A percentile compares a stretch with the other conserved stretches of the same genome.
These are phyloP conservation scores for Yamadazyma endophytica DNA, from an alignment of 805 yeast genomes.

Conservation along the genomic window DNA sequence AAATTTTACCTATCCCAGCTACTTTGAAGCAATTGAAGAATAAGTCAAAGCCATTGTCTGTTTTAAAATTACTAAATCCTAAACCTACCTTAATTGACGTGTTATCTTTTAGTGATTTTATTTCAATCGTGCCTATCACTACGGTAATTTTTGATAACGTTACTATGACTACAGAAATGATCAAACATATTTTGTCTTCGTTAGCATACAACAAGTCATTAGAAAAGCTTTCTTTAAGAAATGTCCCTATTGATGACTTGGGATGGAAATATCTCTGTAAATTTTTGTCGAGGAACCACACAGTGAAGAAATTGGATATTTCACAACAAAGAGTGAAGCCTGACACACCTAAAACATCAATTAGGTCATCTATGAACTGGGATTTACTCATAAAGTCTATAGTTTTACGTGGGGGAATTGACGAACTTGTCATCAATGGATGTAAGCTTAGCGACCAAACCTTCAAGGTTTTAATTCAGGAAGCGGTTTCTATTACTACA, in stretches of 20 bases:
- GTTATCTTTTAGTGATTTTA: constrained; percentile 53
- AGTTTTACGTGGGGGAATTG: constrained; percentile 47
- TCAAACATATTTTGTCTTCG: constrained; percentile 44
- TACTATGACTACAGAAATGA: constrained; percentile 50
- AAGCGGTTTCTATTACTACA: constrained; percentile 40
- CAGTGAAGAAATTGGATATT: constrained; percentile 49
- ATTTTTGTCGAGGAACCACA: constrained; percentile 39
- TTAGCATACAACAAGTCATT: constrained; percentile 39
- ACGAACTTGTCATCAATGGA: constrained; percentile 56
- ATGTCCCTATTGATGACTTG: constrained; percentile 48
- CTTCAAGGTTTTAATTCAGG: constrained; percentile 37
- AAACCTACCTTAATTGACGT: constrained; percentile 56
- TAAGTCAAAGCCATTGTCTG: constrained; percentile 49
- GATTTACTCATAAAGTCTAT: constrained; percentile 41
- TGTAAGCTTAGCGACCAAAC: constrained; percentile 43
- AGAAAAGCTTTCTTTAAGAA: constrained; percentile 51
- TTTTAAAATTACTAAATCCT: constrained; percentile 53
- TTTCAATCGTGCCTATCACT: constrained; percentile 51
- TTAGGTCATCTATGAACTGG: constrained; percentile 53
- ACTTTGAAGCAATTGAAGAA: constrained; percentile 56
- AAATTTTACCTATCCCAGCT: constrained; percentile 88
- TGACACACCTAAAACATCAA: constrained; percentile 33
- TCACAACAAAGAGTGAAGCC: constrained; percentile 51
- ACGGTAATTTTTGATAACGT: constrained; percentile 58
- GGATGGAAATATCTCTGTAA: constrained; percentile 53